Conservation (phyloP, 331 rosid genomes). For the Ulmus americana region DNA sequence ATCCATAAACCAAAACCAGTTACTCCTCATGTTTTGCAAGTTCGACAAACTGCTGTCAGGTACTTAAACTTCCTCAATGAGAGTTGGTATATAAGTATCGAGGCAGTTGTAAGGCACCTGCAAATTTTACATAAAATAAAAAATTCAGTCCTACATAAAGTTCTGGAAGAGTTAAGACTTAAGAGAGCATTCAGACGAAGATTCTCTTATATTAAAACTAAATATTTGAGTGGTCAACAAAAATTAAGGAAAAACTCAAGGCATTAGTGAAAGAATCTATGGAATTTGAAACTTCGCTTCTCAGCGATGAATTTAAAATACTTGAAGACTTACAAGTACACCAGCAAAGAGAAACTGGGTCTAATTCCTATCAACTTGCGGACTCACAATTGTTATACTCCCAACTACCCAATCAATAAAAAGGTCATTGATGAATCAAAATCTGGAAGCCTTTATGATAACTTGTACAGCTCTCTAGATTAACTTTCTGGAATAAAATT, state of each 20-base stretch:
- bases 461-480: neutral
- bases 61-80: slow-evolving; percentile 5
- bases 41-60: slow-evolving; percentile 6
- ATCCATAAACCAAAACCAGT: slow-evolving; percentile 62
- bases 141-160: neutral
- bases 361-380: neutral
- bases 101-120: slow-evolving; percentile 24
- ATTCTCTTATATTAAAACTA: neutral
- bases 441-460: neutral
- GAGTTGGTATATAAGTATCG: slow-evolving; percentile 6
- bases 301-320: neutral
- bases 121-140: slow-evolving; percentile 15
- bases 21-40: slow-evolving; percentile 40
- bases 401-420: neutral
- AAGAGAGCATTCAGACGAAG: neutral
- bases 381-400: neutral
- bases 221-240: neutral
- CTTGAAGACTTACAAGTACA: neutral
- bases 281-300: neutral
- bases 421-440: neutral
- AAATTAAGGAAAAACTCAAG: too few species aligned
- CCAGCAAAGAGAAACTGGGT: slow-evolving; percentile 1
- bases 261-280: too few species aligned
- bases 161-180: neutral
- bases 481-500: neutral